A percentile compares a stretch with the other conserved stretches of the same genome.
phyloP scores from a whole-genome alignment of 371 early-diverging fungal genomes.

The Coemansia sp. region DNA sequence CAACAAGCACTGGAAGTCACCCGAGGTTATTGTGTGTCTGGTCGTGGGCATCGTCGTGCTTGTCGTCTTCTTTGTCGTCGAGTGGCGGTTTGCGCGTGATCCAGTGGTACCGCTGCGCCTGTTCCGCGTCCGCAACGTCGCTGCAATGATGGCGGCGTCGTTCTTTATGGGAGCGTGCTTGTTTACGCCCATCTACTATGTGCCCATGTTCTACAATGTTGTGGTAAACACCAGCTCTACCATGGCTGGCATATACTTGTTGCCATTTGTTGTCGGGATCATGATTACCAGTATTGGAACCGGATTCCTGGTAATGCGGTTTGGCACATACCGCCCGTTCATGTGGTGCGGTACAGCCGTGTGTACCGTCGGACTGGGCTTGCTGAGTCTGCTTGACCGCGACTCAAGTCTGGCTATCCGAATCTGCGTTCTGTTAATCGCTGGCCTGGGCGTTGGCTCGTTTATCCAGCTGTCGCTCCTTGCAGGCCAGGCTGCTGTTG shows the following conservation, averaged over 20 bases:
- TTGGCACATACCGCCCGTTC: slow-evolving; percentile 55
- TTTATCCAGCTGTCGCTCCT: slow-evolving; percentile 64
- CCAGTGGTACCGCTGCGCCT: slow-evolving; percentile 57
- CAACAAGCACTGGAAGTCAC: slow-evolving; percentile 59
- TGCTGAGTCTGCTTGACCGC: slow-evolving; percentile 55
- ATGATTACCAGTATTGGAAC: slow-evolving; percentile 50
- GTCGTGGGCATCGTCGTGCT: slow-evolving; percentile 55
- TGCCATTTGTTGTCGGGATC: slow-evolving; percentile 57
- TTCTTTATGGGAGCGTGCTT: slow-evolving; percentile 50
- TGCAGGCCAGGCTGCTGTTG: slow-evolving; percentile 59
- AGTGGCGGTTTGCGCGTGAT: slow-evolving; percentile 57
- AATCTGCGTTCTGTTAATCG: slow-evolving; percentile 54
- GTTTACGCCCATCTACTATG: slow-evolving; percentile 58
- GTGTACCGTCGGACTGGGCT: slow-evolving; percentile 53
- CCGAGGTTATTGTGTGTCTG: slow-evolving; percentile 62
- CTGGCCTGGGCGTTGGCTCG: slow-evolving; percentile 63
- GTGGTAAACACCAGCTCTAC: slow-evolving; percentile 58
- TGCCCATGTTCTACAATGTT: slow-evolving; percentile 62
- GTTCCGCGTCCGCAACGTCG: slow-evolving; percentile 51
- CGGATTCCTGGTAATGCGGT: slow-evolving; percentile 55
- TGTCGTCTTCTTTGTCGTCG: slow-evolving; percentile 51
- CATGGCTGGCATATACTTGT: slow-evolving; percentile 60
- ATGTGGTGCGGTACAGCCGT: slow-evolving; percentile 57
- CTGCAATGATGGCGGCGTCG: slow-evolving; percentile 31
- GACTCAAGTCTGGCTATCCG: slow-evolving; percentile 51